A percentile compares a stretch with the other conserved stretches of the same genome.
These are phyloP conservation scores for Westerdykella sp. DNA, from an alignment of 2,329 filamentous ascomycete species.

Conservation along the genomic window DNA sequence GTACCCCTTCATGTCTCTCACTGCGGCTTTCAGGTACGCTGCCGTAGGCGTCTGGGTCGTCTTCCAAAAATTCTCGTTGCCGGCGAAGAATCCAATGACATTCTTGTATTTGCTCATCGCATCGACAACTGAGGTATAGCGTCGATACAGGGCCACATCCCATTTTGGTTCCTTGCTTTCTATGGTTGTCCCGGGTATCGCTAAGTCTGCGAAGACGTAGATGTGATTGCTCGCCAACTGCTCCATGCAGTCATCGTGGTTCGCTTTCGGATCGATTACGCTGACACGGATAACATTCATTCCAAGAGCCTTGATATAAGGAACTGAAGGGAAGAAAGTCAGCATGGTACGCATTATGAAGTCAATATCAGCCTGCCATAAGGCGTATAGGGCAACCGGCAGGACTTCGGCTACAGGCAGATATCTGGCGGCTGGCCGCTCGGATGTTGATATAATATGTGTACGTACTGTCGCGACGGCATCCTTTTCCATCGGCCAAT, in stretches of 20 bases:
- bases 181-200: constrained; percentile 58
- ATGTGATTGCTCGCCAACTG: constrained; percentile 76
- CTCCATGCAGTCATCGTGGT: constrained; percentile 81
- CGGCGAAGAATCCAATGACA: constrained; percentile 93
- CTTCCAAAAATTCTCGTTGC: constrained; percentile 91
- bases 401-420: not conserved
- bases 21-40: constrained; percentile 93
- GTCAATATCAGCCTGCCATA: too few species aligned
- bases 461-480: constrained; percentile 62
- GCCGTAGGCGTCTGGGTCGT: constrained; percentile 81
- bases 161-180: constrained; percentile 71
- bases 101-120: constrained; percentile 77
- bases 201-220: constrained; percentile 85
- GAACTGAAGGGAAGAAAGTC: constrained; percentile 41
- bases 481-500: constrained; percentile 63
- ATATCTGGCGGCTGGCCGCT: not conserved
- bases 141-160: constrained; percentile 69
- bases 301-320: constrained; percentile 67
- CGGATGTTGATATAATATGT: not conserved
- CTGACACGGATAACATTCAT: constrained; percentile 95
- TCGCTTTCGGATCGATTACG: constrained; percentile 67
- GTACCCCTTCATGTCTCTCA: constrained; percentile 90
- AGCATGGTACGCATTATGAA: too few species aligned
- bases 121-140: constrained; percentile 81
- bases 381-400: too few species aligned